Conservation (phyloP, 108 stramenopile genomes). For the Thalassiosira profunda region DNA sequence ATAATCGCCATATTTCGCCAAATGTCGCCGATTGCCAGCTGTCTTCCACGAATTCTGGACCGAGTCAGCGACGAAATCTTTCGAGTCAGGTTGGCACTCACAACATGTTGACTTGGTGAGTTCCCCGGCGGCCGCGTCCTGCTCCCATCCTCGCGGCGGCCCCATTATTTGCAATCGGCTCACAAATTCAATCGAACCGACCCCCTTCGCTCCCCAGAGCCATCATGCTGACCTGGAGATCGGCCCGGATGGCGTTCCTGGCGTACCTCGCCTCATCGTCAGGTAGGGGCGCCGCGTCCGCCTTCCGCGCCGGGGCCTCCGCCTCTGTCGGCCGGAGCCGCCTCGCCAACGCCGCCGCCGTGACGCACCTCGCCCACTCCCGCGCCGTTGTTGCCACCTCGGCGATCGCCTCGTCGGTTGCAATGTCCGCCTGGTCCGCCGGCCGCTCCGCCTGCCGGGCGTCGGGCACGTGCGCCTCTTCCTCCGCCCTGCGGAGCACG, state of each 20-base stretch:
- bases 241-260: slow-evolving; percentile 6
- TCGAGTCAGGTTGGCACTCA: too few relatives aligned
- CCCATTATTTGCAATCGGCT: too few relatives aligned
- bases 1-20: too few relatives aligned
- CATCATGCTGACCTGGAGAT: neutral
- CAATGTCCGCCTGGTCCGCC: neutral
- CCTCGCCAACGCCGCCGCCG: neutral
- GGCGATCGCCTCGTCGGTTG: neutral
- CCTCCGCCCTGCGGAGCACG: neutral
- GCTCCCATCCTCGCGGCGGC: too few relatives aligned
- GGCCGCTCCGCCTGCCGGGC: neutral
- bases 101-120: too few relatives aligned
- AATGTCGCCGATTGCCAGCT: too few relatives aligned
- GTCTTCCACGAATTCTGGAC: too few relatives aligned
- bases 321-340: neutral
- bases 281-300: neutral
- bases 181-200: too few relatives aligned
- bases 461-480: neutral
- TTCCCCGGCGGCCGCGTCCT: too few relatives aligned
- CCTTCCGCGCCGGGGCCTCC: neutral
- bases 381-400: neutral
- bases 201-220: too few relatives aligned
- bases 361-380: neutral
- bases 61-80: too few relatives aligned
- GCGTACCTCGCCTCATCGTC: slow-evolving; percentile 2